Conservation (phyloP, 139 green algal species). For the Ettlia oleoabundans region DNA sequence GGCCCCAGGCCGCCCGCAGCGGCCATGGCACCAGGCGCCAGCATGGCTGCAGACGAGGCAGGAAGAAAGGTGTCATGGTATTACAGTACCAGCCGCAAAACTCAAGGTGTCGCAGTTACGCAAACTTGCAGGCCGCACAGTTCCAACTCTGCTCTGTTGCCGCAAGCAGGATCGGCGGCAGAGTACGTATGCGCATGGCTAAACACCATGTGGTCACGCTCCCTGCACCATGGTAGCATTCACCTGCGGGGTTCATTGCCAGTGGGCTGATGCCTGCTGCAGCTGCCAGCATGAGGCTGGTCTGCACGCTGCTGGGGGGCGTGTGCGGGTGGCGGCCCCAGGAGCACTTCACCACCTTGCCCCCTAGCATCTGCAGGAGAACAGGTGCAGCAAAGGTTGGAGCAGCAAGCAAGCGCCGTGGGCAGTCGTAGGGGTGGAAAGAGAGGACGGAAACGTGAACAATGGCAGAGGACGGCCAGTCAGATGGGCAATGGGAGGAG, state of each 20-base stretch:
- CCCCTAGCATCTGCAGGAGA: conserved; percentile 34
- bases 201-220: no score
- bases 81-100: no score
- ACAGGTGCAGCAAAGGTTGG: no score
- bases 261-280: conserved; percentile 24
- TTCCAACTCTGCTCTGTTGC: no score
- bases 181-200: no score
- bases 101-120: no score
- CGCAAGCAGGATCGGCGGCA: no score
- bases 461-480: background rate
- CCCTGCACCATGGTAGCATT: no score
- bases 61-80: background rate
- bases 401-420: no score
- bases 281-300: conserved; percentile 68
- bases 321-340: conserved; percentile 60
- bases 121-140: no score
- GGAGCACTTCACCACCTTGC: conserved; percentile 62
- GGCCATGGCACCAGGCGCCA: background rate
- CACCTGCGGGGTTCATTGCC: background rate
- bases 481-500: no score
- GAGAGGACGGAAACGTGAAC: background rate
- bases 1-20: background rate
- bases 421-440: background rate
- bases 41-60: conserved; percentile 1
- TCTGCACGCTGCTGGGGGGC: conserved; percentile 83